Evolutionary conservation across 2,329 filamentous ascomycete species (phyloP).

Genomic region (Stagonosporopsis cucurbitacearum): DNA sequence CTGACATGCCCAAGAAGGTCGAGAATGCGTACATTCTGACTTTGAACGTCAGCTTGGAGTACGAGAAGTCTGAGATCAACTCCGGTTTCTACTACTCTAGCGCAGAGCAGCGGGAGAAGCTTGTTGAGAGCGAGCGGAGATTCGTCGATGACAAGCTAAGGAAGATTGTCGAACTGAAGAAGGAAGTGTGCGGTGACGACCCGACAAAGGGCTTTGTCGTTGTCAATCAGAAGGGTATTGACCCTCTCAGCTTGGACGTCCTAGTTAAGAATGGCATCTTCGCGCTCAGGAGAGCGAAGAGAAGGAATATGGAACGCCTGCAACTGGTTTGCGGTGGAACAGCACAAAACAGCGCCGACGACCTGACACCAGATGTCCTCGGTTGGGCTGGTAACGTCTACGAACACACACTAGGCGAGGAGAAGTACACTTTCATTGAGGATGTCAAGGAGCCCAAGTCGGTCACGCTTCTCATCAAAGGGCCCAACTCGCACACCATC

Average conservation of each 20-base stretch:
- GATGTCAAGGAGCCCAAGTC: slow-evolving; percentile 99
- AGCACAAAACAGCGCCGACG: slow-evolving; percentile 95
- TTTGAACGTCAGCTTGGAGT: slow-evolving; percentile 95
- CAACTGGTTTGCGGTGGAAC: slow-evolving; percentile 92
- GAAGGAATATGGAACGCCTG: slow-evolving; percentile 98
- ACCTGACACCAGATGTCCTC: slow-evolving; percentile 83
- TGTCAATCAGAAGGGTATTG: slow-evolving; percentile 99
- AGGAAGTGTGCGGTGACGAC: slow-evolving; percentile 93
- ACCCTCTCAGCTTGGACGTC: slow-evolving; percentile 93
- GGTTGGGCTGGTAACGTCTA: slow-evolving; percentile 97
- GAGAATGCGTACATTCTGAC: slow-evolving; percentile 96
- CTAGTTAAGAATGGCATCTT: slow-evolving; percentile 98
- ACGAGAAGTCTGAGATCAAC: slow-evolving; percentile 99
- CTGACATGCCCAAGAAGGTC: slow-evolving; percentile 96
- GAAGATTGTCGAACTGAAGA: slow-evolving; percentile 98
- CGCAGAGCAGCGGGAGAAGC: slow-evolving; percentile 95
- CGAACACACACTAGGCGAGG: slow-evolving; percentile 95
- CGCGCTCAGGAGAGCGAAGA: slow-evolving; percentile 90
- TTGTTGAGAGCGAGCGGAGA: slow-evolving; percentile 94
- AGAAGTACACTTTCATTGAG: slow-evolving; percentile 99
- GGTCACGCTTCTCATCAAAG: slow-evolving; percentile 96
- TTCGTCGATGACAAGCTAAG: slow-evolving; percentile 96
- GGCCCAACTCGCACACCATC: slow-evolving; percentile 95
- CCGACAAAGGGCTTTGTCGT: slow-evolving; percentile 95
- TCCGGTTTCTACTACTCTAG: slow-evolving; percentile 98